Base-by-base conservation (phyloP, 106 monocot species). In the Chionographis japonica region DNA sequence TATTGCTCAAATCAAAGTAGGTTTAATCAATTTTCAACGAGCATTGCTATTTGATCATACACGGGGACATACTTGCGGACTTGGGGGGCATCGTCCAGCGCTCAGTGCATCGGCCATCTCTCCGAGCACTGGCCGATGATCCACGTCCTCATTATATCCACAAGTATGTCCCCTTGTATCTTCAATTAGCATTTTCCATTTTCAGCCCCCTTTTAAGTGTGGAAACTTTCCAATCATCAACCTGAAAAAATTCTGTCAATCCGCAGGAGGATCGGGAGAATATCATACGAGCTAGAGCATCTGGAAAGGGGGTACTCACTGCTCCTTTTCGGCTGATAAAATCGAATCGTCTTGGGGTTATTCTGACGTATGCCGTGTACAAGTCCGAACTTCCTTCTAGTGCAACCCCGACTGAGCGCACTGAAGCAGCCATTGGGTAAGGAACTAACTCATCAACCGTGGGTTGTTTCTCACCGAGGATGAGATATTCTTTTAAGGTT, bases 201-300 rank as follows among this genome's bases (percentile, higher is more conserved):
- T 27, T 27, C 27, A 27, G 27, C 27, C 27, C 27, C 27, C 27
- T 27, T 27, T 27, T 27, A 27, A 27, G 27, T 27, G 27, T 27
- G 10, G 6, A 5, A 5, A 50, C 12, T 63, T 39, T n/a, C 19
- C 65, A 9, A 10, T 59, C 19, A 18, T 60, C 49, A 62, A 68
- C 17, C 5, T 66, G 12, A 68, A 57, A 16, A 53, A 75, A 52
- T 67, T 56, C 60, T 11, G 27, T 27, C 11, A 15, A 60, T 74
- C n/a, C 66, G 40, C 80, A 97, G 97, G 97, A 97, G 61, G 97
- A 97, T 63, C 86, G 86, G 16, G 85, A 92, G 9, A 97, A 97
- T 65, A 85, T 97, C 18, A 60, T 92, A 62, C 81, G 97, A 59
- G 97, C 97, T 17, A 84, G 97, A 60, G 75, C 71, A 67, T 86